These are phyloP conservation scores for Chalciporus piperatus DNA, from an alignment of 768 basidiomycete genomes.

Conservation along the genomic window DNA sequence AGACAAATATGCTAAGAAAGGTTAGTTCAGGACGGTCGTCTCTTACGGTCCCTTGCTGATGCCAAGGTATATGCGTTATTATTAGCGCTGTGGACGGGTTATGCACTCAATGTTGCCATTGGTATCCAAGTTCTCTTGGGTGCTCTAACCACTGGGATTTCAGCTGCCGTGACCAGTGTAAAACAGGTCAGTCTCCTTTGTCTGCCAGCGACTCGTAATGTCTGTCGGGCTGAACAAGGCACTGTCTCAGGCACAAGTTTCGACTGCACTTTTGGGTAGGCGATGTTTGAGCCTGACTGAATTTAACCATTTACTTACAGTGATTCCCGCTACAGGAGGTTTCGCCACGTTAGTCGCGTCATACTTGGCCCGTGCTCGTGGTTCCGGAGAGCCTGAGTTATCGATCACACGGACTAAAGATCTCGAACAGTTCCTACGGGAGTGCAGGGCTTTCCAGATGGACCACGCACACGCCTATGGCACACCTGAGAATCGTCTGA, in stretches of 20 bases:
- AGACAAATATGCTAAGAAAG: slow-evolving; percentile 46
- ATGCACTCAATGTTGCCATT: slow-evolving; percentile 49
- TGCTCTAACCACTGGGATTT: slow-evolving; percentile 63
- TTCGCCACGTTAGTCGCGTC: slow-evolving; percentile 66
- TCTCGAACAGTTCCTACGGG: slow-evolving; percentile 65
- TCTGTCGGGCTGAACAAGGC: neutral
- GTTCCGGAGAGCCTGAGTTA: slow-evolving; percentile 68
- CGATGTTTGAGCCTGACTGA: neutral
- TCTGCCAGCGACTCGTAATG: no score
- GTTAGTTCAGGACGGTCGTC: slow-evolving; percentile 17
- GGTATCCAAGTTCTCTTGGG: slow-evolving; percentile 62
- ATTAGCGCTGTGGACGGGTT: slow-evolving; percentile 32
- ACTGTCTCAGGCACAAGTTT: slow-evolving; percentile 32
- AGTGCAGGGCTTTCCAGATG: slow-evolving; percentile 53
- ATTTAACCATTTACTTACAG: neutral
- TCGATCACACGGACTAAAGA: slow-evolving; percentile 55
- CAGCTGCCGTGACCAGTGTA: slow-evolving; percentile 44
- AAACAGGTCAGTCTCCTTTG: slow-evolving; percentile 34
- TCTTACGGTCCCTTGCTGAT: slow-evolving; percentile 9
- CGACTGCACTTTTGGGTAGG: slow-evolving; percentile 40
- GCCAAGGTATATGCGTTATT: neutral
- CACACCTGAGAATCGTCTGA: slow-evolving; percentile 8
- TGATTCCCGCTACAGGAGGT: slow-evolving; percentile 45
- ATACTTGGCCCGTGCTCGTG: slow-evolving; percentile 67
- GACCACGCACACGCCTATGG: slow-evolving; percentile 47